Evolutionary conservation across 805 yeast species (phyloP), one percentile per base, ranked within the genome.

Genomic region (Lipomyces sp.): DNA sequence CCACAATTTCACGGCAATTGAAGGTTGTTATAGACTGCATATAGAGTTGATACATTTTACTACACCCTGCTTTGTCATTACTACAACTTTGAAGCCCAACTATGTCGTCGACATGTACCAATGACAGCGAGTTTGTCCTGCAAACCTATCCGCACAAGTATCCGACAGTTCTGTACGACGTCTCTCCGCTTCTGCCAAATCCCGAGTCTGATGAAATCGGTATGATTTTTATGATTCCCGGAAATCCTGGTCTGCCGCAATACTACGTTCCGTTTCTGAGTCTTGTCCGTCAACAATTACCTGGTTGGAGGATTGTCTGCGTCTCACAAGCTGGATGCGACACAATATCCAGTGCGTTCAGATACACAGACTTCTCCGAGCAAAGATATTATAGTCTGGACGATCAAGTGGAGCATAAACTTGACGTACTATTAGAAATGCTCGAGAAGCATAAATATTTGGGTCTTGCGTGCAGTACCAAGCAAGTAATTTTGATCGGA

Each of bases 191-290:
- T 11, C 53, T 58, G 6, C 50, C 18, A 13, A 56, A 13, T n/a
- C 11, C 11, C 10, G 42, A 34, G 4, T 3, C 10, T 24, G 42
- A 32, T 7, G 71, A 68, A 30, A 13, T 55, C 29, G 71, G 71
- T 3, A 48, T 89, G 37, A 75, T 89, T 56, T 81, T 86, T 4
- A 81, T 89, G 69, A 80, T 90, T 4, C 94, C 95, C 0, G 95
- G 95, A 0, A 90, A 90, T 71, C 95, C 95, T 0, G 95, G 94
- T 0, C 76, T 90, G 34, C 81, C 86, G 53, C 87, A 86, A 67
- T 90, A 84, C 76, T 90, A 90, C 75, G 79, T 79, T 24, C 84
- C 84, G 2, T 88, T 86, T 72, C 74, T 89, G 35, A 75, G 78
- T 11, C 71, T 75, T 32, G 69, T 87, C 62, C 84, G 84, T 63